These are phyloP conservation scores for Nannochloropsis salina DNA, from an alignment of 108 stramenopile genomes.

Conservation along the genomic window DNA sequence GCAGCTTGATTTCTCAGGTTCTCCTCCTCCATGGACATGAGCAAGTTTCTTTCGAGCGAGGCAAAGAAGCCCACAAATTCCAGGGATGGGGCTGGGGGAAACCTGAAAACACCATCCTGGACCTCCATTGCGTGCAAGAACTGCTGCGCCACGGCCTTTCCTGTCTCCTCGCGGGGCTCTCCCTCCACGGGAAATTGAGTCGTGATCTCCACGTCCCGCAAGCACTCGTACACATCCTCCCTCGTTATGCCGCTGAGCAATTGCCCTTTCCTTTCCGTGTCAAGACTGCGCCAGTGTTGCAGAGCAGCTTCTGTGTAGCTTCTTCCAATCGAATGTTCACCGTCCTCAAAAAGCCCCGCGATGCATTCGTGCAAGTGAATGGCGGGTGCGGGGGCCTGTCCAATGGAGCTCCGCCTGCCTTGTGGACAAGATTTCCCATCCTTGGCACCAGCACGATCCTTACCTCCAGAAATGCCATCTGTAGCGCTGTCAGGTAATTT, in stretches of 20 bases:
- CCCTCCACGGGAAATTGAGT: background rate
- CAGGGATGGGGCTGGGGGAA: background rate
- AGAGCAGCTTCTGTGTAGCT: background rate
- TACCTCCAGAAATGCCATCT: too few relatives aligned
- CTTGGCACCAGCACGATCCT: too few relatives aligned
- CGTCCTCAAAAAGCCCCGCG: background rate
- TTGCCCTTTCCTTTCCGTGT: background rate
- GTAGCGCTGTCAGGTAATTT: too few relatives aligned
- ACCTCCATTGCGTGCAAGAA: slow-evolving; percentile 10
- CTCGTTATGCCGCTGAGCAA: background rate
- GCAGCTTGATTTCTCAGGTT: background rate
- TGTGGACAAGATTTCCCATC: too few relatives aligned
- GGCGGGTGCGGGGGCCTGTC: background rate
- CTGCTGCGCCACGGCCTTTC: background rate
- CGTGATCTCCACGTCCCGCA: background rate
- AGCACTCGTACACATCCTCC: slow-evolving; percentile 17
- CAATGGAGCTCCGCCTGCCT: background rate
- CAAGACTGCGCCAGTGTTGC: background rate
- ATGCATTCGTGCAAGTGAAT: background rate
- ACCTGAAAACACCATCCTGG: background rate
- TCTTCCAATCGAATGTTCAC: slow-evolving; percentile 1
- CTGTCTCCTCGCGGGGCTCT: background rate
- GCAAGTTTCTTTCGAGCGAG: background rate
- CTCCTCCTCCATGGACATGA: slow-evolving; percentile 12
- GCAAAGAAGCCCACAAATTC: slow-evolving; percentile 5